Conservation (phyloP, 2,329 filamentous ascomycete genomes). For the Rachicladosporium sp. region DNA sequence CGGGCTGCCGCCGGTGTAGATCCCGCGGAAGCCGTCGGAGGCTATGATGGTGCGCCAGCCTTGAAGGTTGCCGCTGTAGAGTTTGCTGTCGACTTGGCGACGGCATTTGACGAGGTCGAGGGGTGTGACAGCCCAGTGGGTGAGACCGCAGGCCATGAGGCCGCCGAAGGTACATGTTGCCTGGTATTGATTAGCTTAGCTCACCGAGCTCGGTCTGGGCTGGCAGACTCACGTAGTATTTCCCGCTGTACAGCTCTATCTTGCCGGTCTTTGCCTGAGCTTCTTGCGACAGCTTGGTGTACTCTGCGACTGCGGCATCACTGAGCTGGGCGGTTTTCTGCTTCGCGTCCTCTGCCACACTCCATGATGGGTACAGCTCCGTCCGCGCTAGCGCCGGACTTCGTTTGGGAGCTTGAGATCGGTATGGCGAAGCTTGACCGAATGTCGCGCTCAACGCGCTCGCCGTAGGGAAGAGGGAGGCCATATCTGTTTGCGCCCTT, state of each 20-base stretch:
- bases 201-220: background rate
- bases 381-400: conserved; percentile 38
- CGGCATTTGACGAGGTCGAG: conserved; percentile 56
- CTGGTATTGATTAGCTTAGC: background rate
- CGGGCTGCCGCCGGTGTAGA: conserved; percentile 55
- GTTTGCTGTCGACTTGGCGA: conserved; percentile 52
- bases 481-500: background rate
- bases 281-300: conserved; percentile 55
- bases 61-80: conserved; percentile 51
- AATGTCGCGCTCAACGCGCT: conserved; percentile 37
- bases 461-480: conserved; percentile 41
- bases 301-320: conserved; percentile 56
- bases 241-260: conserved; percentile 64
- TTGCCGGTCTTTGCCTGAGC: conserved; percentile 55
- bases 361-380: conserved; percentile 63
- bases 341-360: conserved; percentile 62
- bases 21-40: conserved; percentile 48
- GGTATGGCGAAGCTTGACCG: too few relatives aligned
- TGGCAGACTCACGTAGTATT: conserved; percentile 51
- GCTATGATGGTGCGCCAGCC: conserved; percentile 51
- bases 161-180: conserved; percentile 61
- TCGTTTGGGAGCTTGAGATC: conserved; percentile 8
- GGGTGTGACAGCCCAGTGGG: conserved; percentile 51
- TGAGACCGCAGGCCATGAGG: conserved; percentile 44
- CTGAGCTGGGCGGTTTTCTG: conserved; percentile 57